Base-by-base conservation (phyloP, 345 rosid genomes). In the Luvunga scandens region DNA sequence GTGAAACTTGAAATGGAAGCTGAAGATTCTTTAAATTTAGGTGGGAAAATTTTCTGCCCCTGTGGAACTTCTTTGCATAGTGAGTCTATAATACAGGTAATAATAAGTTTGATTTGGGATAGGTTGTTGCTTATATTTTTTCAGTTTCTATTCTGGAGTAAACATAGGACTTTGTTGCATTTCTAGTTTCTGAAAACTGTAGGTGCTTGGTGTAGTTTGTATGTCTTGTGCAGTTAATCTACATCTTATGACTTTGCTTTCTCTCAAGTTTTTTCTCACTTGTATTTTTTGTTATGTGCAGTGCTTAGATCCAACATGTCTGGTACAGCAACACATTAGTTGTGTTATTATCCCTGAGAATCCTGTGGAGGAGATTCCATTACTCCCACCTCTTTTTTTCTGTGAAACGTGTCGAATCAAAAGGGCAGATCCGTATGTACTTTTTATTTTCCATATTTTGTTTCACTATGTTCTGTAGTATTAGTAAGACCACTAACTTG, bases 341-440 rank as follows among this genome's bases (percentile, higher is more conserved):
- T 85, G 88, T 62, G 88, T 85, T 74, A 73, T 80, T 42, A 18
- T 83, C 69, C 78, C 80, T 0, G 84, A 78, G 71, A 85, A 78
- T 53, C 68, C 80, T 56, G 67, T 53, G 79, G 86, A 81, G 14
- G 72, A 36, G 66, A 62, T 66, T 70, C 75, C 72, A 60, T 72
- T 53, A 64, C 2, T 73, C 48, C 83, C 84, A 8, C 36, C 81
- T 66, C 53, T 13, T 39, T 85, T 76, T 77, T 77, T 73, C 76
- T 85, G 88, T 61, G 84, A 83, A 77, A 81, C 77, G 45, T 85
- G 88, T 74, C 83, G 88, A 75, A 66, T 85, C 63, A 75, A 34
- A 66, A 83, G 84, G 39, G 86, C 88, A 9, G 88, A 85, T 79
- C 88, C 88, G 88, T 85, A 81, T 22, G 88, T 76, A 70, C 79